Percentiles rank a stretch among this genome's conserved stretches.
Conservation (phyloP, 2,329 filamentous ascomycete genomes). For the Fusarium hostae region DNA sequence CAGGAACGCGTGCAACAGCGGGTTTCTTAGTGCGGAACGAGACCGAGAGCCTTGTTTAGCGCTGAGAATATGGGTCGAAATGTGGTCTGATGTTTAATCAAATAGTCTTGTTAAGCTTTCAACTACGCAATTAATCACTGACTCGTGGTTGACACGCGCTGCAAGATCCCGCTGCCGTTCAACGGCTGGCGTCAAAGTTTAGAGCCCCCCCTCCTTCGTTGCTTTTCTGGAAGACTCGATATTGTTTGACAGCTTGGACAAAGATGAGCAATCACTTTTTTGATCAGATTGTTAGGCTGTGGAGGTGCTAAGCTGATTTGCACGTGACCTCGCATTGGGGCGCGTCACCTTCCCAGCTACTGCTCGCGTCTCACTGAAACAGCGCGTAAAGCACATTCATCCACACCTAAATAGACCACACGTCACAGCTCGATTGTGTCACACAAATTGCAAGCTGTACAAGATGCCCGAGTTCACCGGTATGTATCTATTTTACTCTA, state of each 20-base stretch:
- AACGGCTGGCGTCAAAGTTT: slow-evolving; percentile 5
- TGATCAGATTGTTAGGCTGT: background rate
- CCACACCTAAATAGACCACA: background rate
- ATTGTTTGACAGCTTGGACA: slow-evolving; percentile 3
- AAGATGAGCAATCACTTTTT: slow-evolving; percentile 33
- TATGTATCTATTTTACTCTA: slow-evolving; percentile 4
- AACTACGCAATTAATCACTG: background rate
- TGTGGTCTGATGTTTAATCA: slow-evolving; percentile 14
- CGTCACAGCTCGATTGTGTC: slow-evolving; percentile 7
- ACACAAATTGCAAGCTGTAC: background rate
- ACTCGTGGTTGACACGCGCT: slow-evolving; percentile 4
- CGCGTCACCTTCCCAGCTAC: slow-evolving; percentile 40
- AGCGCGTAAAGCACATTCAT: slow-evolving; percentile 35
- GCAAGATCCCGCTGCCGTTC: slow-evolving; percentile 29
- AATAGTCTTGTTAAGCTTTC: background rate
- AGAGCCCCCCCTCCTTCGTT: background rate
- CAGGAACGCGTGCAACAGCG: slow-evolving; percentile 8
- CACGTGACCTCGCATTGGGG: slow-evolving; percentile 48
- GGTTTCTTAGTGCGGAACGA: slow-evolving; percentile 10
- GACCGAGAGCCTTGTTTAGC: slow-evolving; percentile 24
- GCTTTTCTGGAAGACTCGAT: slow-evolving; percentile 24
- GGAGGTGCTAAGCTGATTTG: background rate
- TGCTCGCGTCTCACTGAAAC: slow-evolving; percentile 23
- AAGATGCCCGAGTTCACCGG: slow-evolving; percentile 48
- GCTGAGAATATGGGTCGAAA: slow-evolving; percentile 11